phyloP scores from a whole-genome alignment of 2,329 filamentous ascomycete species.

The Septoria petroselini region DNA sequence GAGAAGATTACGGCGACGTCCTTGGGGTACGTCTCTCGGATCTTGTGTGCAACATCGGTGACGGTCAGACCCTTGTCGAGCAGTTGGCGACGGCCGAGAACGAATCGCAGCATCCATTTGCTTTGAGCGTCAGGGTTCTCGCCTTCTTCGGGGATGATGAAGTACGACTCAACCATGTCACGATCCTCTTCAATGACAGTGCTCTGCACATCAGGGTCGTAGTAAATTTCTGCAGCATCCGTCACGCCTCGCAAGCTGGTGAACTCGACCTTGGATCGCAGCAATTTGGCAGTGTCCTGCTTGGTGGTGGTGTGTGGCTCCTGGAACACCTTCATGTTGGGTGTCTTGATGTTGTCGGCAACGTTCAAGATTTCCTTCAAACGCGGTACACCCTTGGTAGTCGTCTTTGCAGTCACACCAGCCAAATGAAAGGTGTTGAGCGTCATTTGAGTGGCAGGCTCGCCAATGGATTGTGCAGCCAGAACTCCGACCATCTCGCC shows the following conservation, averaged over 20 bases:
- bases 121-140: slow-evolving; percentile 65
- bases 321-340: slow-evolving; percentile 91
- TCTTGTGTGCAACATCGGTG: slow-evolving; percentile 81
- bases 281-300: slow-evolving; percentile 76
- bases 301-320: slow-evolving; percentile 58
- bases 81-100: slow-evolving; percentile 88
- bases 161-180: slow-evolving; percentile 96
- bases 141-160: slow-evolving; percentile 84
- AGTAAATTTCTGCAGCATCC: slow-evolving; percentile 91
- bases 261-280: slow-evolving; percentile 89
- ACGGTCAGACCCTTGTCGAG: slow-evolving; percentile 91
- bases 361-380: slow-evolving; percentile 99
- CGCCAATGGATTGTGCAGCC: slow-evolving; percentile 96
- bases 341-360: slow-evolving; percentile 96
- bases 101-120: slow-evolving; percentile 90
- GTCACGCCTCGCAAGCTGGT: slow-evolving; percentile 91
- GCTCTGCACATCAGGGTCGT: slow-evolving; percentile 82
- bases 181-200: slow-evolving; percentile 84
- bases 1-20: slow-evolving; percentile 93
- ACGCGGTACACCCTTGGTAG: slow-evolving; percentile 96
- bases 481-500: slow-evolving; percentile 99
- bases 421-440: slow-evolving; percentile 99
- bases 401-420: slow-evolving; percentile 99
- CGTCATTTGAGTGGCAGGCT: slow-evolving; percentile 98
- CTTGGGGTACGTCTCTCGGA: slow-evolving; percentile 81